Evolutionary conservation across 1,139 yeast species (phyloP), one percentile per base, ranked within the genome.

Genomic region (Sugiyamaella japonica): DNA sequence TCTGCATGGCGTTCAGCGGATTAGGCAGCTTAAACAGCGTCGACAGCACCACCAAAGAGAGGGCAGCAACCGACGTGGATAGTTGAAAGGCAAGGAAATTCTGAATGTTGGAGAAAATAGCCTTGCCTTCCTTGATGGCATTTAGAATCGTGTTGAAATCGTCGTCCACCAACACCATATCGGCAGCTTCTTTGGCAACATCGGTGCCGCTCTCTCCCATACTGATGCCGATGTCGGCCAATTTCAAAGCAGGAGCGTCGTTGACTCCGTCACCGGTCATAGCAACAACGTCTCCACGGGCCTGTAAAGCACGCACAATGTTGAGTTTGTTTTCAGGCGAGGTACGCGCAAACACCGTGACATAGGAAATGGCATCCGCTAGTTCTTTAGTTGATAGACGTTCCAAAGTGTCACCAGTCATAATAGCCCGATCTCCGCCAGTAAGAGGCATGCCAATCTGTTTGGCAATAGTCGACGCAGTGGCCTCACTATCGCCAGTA

Each of bases 221-320:
- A 32, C 96, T 86, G 64, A 93, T 91, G 64, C 99, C 99, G 64
- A 93, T 95, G 71, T 93, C 97, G 1, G 99, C 99, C 66, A 91
- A 78, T 70, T 93, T 93, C 65, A 93, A 80, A 4, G 99, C 98
- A n/a, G 99, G 99, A 0, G 99, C 97, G 73, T 93, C 99, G 69
- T 93, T 93, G 28, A 93, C 99, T 73, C 99, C 99, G 72, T 93
- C 99, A 62, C 99, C 99, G 9, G 98, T 93, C 99, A 93, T 93
- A 41, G 97, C 99, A 49, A 93, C 99, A 59, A 91, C 85, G 70
- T 93, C 97, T 47, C 97, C 98, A 65, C 96, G 81, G 67, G 84
- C 80, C 71, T 93, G 97, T 63, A 93, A 78, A 0, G 97, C 97
- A 66, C 88, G 82, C 32, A 93, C 96, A 71, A 93, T 93, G 52